Percentiles rank a stretch among this genome's conserved stretches.
Conservation (phyloP, 345 rosid genomes). For the Turnera subulata region DNA sequence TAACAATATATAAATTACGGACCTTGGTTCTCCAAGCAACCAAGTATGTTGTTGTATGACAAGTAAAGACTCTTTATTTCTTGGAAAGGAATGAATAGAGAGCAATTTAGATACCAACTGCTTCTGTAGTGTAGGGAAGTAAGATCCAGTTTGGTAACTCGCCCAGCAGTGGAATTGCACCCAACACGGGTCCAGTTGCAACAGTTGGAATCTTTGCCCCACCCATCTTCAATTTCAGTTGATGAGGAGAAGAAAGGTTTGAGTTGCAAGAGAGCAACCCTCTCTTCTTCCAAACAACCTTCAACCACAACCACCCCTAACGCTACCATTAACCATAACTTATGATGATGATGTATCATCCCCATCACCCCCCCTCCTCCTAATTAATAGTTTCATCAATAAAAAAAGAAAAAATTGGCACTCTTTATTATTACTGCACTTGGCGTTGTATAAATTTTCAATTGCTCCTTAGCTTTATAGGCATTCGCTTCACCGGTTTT, state of each 20-base stretch:
- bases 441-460: too few relatives aligned
- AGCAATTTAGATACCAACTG: not conserved
- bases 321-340: not conserved
- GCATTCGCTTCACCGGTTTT: too few relatives aligned
- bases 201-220: not conserved
- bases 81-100: too few relatives aligned
- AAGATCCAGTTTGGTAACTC: not conserved
- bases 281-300: not conserved
- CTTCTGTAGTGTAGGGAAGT: rapidly evolving
- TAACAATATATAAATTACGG: too few relatives aligned
- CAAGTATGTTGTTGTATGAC: rapidly evolving
- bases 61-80: not conserved
- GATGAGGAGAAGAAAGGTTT: not conserved
- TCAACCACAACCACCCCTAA: not conserved
- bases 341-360: too few relatives aligned
- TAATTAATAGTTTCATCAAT: too few relatives aligned
- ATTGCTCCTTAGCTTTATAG: too few relatives aligned
- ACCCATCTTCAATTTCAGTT: not conserved
- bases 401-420: too few relatives aligned
- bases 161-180: not conserved
- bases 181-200: not conserved
- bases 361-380: too few relatives aligned
- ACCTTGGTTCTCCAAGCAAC: not conserved
- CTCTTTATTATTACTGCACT: too few relatives aligned
- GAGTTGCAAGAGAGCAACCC: not conserved